phyloP scores from a whole-genome alignment of 2,329 filamentous ascomycete species.

The Beauveria asiatica region DNA sequence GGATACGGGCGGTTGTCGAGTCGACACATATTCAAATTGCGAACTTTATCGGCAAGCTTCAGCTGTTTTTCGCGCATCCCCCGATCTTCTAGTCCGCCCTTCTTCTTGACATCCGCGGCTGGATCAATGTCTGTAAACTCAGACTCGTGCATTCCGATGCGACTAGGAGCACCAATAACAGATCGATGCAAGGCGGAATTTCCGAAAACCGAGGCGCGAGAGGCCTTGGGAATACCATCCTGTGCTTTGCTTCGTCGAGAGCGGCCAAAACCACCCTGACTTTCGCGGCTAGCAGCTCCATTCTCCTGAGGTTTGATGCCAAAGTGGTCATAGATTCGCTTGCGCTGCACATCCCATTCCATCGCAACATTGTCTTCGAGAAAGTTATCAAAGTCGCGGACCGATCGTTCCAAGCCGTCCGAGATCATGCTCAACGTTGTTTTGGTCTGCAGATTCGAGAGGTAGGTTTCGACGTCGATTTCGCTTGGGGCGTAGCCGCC shows the following conservation, averaged over 20 bases:
- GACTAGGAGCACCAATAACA: conserved; percentile 73
- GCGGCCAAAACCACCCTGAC: conserved; percentile 50
- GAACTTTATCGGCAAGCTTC: conserved; percentile 71
- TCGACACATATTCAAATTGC: conserved; percentile 66
- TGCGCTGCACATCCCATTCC: conserved; percentile 92
- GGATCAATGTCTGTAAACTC: conserved; percentile 63
- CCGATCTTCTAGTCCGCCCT: conserved; percentile 56
- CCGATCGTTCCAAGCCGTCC: conserved; percentile 81
- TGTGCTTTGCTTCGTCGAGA: conserved; percentile 44
- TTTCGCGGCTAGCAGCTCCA: conserved; percentile 33
- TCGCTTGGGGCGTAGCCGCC: conserved; percentile 38
- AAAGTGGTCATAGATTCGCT: conserved; percentile 92
- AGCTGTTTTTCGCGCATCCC: conserved; percentile 77
- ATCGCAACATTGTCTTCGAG: conserved; percentile 90
- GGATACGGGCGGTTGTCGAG: conserved; percentile 60
- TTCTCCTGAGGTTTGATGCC: conserved; percentile 63
- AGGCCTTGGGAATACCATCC: conserved; percentile 45
- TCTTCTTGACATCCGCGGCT: conserved; percentile 38
- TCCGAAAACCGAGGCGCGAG: conserved; percentile 39
- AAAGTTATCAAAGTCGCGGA: conserved; percentile 86
- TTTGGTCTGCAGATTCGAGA: conserved; percentile 80
- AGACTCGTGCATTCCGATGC: conserved; percentile 53
- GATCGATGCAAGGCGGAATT: conserved; percentile 68
- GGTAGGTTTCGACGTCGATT: conserved; percentile 68
- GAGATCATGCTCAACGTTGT: conserved; percentile 86